These are phyloP conservation scores for Aplosporella prunicola DNA, from an alignment of 2,329 filamentous ascomycete genomes.

Conservation along the genomic window DNA sequence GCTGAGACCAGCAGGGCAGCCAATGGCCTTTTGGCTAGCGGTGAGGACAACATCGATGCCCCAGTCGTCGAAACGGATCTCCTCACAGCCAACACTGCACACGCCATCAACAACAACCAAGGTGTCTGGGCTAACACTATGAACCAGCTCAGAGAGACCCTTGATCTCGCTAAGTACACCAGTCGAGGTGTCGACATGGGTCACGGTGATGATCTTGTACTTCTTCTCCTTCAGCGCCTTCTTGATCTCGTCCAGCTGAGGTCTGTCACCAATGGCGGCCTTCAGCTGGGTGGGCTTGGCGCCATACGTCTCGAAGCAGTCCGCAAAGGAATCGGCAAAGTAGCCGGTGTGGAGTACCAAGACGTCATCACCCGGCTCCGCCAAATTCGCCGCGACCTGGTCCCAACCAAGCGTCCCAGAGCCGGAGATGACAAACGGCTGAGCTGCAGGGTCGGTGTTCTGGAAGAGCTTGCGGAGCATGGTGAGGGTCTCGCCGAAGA, in stretches of 20 bases:
- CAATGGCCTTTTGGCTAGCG: constrained; percentile 93
- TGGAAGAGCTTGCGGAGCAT: constrained; percentile 92
- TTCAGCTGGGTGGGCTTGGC: constrained; percentile 83
- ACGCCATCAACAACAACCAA: constrained; percentile 90
- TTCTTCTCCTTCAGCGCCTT: constrained; percentile 78
- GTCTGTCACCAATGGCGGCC: constrained; percentile 77
- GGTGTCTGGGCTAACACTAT: constrained; percentile 80
- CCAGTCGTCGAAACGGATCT: constrained; percentile 95
- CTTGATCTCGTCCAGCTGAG: constrained; percentile 80
- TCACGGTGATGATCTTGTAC: constrained; percentile 91
- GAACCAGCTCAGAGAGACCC: constrained; percentile 71
- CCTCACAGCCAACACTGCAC: constrained; percentile 91
- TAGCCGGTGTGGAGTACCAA: constrained; percentile 94
- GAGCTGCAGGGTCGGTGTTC: constrained; percentile 68
- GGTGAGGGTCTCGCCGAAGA: constrained; percentile 80
- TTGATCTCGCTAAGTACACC: constrained; percentile 90
- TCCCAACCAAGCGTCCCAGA: constrained; percentile 97
- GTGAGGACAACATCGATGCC: constrained; percentile 86
- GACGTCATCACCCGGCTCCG: constrained; percentile 81
- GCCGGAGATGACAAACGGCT: constrained; percentile 88
- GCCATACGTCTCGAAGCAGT: constrained; percentile 86
- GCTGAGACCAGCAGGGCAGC: constrained; percentile 84
- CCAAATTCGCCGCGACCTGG: constrained; percentile 83
- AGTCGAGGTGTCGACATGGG: constrained; percentile 95
- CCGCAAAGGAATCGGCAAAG: constrained; percentile 89